A percentile compares a stretch with the other conserved stretches of the same genome.
Conservation (phyloP, 352 stramenopile genomes). For the Phytophthora hybrid region DNA sequence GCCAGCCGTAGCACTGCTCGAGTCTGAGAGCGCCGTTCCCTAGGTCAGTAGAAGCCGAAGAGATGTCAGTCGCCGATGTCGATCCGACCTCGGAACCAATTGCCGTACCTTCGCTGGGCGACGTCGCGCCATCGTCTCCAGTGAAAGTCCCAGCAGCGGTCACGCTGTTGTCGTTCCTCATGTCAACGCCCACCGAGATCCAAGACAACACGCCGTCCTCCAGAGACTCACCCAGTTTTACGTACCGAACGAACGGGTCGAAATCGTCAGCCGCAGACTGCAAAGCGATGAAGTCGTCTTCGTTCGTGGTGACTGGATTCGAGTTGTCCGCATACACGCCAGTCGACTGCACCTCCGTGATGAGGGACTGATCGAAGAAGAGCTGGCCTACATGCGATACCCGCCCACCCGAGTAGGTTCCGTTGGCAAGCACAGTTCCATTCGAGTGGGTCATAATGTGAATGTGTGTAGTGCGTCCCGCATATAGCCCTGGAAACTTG, state of each 20-base stretch:
- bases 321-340: constrained; percentile 20
- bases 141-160: constrained; percentile 14
- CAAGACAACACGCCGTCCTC: constrained; percentile 32
- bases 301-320: constrained; percentile 21
- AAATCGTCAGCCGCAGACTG: constrained; percentile 26
- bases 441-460: constrained; percentile 30
- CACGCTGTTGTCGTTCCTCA: constrained; percentile 22
- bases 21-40: constrained; percentile 16
- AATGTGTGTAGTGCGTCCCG: constrained; percentile 28
- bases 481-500: constrained; percentile 35
- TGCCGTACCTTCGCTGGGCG: constrained; percentile 17
- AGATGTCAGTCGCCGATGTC: constrained; percentile 10
- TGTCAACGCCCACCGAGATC: constrained; percentile 35
- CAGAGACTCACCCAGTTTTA: constrained; percentile 14
- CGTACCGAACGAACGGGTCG: constrained; percentile 31
- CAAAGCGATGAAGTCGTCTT: constrained; percentile 23
- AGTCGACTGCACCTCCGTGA: constrained; percentile 31
- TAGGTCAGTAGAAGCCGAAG: constrained; percentile 22
- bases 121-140: constrained; percentile 6
- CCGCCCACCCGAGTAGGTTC: constrained; percentile 24
- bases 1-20: neutral
- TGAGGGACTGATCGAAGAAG: constrained; percentile 38
- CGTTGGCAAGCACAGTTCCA: constrained; percentile 22
- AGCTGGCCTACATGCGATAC: constrained; percentile 34
- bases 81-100: neutral